Conservation (phyloP, 306 rosid species). For the Lathyrus sativus region DNA sequence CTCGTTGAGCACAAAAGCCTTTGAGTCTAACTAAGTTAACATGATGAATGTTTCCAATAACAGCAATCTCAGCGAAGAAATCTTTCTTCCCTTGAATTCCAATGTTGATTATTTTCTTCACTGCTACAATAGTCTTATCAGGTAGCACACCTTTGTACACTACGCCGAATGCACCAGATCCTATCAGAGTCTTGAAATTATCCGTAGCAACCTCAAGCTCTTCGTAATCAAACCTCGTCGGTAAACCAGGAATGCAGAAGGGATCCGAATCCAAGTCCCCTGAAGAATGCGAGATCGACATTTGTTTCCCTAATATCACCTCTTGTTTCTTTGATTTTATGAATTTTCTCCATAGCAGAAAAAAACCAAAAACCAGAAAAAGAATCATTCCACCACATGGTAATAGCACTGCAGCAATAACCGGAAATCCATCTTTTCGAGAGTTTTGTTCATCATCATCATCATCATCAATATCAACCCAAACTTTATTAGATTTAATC, state of each 20-base stretch:
- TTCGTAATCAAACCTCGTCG: constrained; percentile 69
- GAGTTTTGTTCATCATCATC: constrained; percentile 20
- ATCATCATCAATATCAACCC: background rate
- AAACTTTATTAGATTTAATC: constrained; percentile 47
- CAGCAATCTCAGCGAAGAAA: constrained; percentile 86
- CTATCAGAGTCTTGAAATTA: constrained; percentile 70
- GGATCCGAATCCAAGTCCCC: constrained; percentile 64
- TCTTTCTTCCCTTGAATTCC: constrained; percentile 87
- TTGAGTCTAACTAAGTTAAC: constrained; percentile 76
- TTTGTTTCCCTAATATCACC: constrained; percentile 47
- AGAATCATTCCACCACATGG: constrained; percentile 59
- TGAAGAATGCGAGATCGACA: constrained; percentile 50
- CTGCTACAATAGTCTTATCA: constrained; percentile 78
- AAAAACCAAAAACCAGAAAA: constrained; percentile 46
- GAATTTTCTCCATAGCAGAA: constrained; percentile 60
- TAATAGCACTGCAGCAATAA: constrained; percentile 61
- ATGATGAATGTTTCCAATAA: constrained; percentile 86
- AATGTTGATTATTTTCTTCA: constrained; percentile 75
- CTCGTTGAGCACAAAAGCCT: constrained; percentile 82
- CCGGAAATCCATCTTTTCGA: constrained; percentile 47
- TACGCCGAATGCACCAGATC: constrained; percentile 84
- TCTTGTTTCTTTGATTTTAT: constrained; percentile 41
- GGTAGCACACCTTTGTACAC: constrained; percentile 78
- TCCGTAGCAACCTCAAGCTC: constrained; percentile 80
- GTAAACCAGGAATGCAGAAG: constrained; percentile 88